Percentiles rank a stretch among this genome's conserved stretches.
These are phyloP conservation scores for Neoarthrinium moseri DNA, from an alignment of 2,329 filamentous ascomycete genomes.

Conservation along the genomic window DNA sequence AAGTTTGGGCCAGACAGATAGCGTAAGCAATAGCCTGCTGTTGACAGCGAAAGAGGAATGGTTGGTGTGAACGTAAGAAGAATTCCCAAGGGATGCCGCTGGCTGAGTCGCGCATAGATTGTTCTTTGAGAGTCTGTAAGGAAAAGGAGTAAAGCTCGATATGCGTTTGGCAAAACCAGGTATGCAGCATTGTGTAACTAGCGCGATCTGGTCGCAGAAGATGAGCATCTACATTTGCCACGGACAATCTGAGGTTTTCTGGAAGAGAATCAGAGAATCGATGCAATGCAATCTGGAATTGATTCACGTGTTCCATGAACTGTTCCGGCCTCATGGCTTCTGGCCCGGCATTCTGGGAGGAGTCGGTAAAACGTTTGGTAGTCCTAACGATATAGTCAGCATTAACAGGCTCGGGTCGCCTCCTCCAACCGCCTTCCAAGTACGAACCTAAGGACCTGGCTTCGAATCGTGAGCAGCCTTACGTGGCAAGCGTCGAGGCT, in stretches of 20 bases:
- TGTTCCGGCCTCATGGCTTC: slow-evolving; percentile 7
- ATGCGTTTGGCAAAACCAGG: slow-evolving; percentile 8
- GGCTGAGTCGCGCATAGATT: background rate
- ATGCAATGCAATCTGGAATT: slow-evolving; percentile 8
- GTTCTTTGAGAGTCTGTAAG: slow-evolving; percentile 1
- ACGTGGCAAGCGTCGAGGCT: slow-evolving; percentile 12
- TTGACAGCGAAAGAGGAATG: slow-evolving; percentile 7
- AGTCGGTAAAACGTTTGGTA: slow-evolving; percentile 6
- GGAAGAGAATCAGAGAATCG: slow-evolving; percentile 12
- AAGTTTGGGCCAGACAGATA: slow-evolving; percentile 11
- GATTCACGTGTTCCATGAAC: slow-evolving; percentile 11
- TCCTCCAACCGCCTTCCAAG: too few relatives aligned
- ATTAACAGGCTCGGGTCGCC: too few relatives aligned
- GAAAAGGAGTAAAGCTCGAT: slow-evolving; percentile 10
- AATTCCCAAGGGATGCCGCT: slow-evolving; percentile 2
- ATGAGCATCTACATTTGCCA: slow-evolving; percentile 7
- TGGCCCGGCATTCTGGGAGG: background rate
- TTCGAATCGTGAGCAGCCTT: slow-evolving; percentile 10
- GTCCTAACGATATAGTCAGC: background rate
- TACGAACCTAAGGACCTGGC: slow-evolving; percentile 12
- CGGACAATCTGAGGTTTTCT: slow-evolving; percentile 6
- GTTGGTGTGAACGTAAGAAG: slow-evolving; percentile 5
- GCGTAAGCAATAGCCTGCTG: slow-evolving; percentile 11
- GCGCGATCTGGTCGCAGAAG: slow-evolving; percentile 10
- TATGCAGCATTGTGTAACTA: slow-evolving; percentile 10